A percentile compares a stretch with the other conserved stretches of the same genome.
Conservation (phyloP, 2,329 filamentous ascomycete genomes). For the Botrytis cinerea region DNA sequence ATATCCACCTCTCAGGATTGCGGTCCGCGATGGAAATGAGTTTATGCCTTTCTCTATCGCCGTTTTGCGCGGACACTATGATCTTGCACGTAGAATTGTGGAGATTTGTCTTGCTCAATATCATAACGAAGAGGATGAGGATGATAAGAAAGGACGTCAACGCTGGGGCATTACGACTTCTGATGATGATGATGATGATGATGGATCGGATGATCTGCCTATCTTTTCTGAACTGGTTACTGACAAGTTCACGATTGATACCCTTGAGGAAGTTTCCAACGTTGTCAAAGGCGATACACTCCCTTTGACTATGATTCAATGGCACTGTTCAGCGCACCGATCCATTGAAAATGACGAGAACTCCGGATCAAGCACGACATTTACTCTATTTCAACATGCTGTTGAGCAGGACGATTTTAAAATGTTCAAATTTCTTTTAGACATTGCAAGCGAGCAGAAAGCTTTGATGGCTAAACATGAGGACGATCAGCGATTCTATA, state of each 20-base stretch:
- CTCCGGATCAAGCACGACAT: background rate
- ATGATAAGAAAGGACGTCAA: conserved; percentile 28
- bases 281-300: conserved; percentile 65
- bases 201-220: conserved; percentile 42
- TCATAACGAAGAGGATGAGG: conserved; percentile 48
- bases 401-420: conserved; percentile 33
- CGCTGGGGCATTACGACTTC: conserved; percentile 51
- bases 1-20: conserved; percentile 63
- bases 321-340: conserved; percentile 41
- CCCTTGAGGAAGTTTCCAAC: conserved; percentile 68
- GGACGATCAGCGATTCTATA: conserved; percentile 38
- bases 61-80: conserved; percentile 63
- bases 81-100: conserved; percentile 65
- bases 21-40: conserved; percentile 52
- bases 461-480: conserved; percentile 34
- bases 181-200: conserved; percentile 34
- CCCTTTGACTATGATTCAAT: conserved; percentile 56
- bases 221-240: conserved; percentile 60
- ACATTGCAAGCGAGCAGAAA: conserved; percentile 35
- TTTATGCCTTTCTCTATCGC: conserved; percentile 66
- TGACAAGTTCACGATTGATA: conserved; percentile 72
- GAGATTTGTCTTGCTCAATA: conserved; percentile 73
- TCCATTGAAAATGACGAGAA: conserved; percentile 36
- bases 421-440: conserved; percentile 39
- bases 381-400: conserved; percentile 31